These are phyloP conservation scores for Lophium mytilinum DNA, from an alignment of 495 filamentous ascomycete species.

Conservation along the genomic window DNA sequence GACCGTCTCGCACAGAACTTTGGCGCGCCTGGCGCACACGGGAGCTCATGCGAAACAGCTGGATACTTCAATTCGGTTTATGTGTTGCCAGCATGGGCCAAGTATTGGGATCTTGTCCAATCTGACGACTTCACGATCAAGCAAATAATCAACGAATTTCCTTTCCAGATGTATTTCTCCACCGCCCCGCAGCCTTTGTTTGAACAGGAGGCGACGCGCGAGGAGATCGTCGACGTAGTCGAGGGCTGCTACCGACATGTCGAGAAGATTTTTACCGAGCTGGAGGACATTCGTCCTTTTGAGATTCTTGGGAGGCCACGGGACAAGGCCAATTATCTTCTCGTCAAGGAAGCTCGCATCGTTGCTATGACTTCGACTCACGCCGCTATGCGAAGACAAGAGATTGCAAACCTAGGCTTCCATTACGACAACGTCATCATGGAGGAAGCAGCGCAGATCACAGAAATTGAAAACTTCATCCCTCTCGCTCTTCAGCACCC, in stretches of 20 bases:
- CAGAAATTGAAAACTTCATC: conserved; percentile 95
- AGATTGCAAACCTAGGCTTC: conserved; percentile 87
- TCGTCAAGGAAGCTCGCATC: conserved; percentile 89
- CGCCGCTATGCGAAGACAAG: conserved; percentile 90
- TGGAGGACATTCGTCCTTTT: conserved; percentile 90
- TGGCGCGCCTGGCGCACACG: conserved; percentile 81
- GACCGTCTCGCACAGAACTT: conserved; percentile 76
- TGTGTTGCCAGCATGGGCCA: conserved; percentile 78
- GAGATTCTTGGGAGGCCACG: conserved; percentile 81
- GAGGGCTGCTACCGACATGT: conserved; percentile 87
- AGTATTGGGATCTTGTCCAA: conserved; percentile 55
- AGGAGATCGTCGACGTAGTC: conserved; percentile 66
- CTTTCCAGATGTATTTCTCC: conserved; percentile 83
- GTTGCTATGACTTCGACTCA: conserved; percentile 98
- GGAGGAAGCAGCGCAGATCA: conserved; percentile 98
- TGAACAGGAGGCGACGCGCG: conserved; percentile 50
- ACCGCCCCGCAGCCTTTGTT: conserved; percentile 85
- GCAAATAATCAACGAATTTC: conserved; percentile 68
- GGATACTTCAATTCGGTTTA: conserved; percentile 94
- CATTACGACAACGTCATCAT: conserved; percentile 97
- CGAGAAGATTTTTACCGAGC: conserved; percentile 80
- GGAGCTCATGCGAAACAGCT: conserved; percentile 91
- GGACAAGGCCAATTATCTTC: conserved; percentile 90
- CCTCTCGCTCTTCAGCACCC: conserved; percentile 82
- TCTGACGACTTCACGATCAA: conserved; percentile 44